These are phyloP conservation scores for Aspergillus felis DNA, from an alignment of 2,329 filamentous ascomycete species.

Conservation along the genomic window DNA sequence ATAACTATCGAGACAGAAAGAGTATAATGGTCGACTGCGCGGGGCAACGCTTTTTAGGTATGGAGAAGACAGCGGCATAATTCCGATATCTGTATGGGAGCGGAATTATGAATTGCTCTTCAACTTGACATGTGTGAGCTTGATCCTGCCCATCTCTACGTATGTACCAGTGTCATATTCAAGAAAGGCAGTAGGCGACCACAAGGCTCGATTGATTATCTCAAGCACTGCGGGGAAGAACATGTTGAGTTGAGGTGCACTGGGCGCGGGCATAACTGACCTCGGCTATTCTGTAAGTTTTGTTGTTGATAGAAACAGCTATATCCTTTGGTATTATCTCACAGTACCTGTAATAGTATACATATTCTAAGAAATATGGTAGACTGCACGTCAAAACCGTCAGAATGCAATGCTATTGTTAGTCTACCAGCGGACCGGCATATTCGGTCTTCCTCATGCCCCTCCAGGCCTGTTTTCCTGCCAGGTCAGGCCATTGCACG, in stretches of 20 bases:
- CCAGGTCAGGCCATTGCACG: conserved; percentile 73
- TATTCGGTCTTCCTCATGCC: conserved; percentile 38
- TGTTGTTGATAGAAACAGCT: neutral
- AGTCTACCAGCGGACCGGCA: conserved; percentile 37
- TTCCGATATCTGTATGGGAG: neutral
- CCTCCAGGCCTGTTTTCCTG: conserved; percentile 40
- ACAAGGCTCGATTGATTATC: neutral
- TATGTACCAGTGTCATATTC: neutral
- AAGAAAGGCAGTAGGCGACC: neutral
- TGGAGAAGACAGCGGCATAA: neutral
- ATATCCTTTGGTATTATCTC: neutral
- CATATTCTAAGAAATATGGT: neutral
- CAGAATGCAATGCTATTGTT: conserved; percentile 5
- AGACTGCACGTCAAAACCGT: neutral
- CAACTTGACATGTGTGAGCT: neutral
- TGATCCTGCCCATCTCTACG: neutral
- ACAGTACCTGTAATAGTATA: neutral
- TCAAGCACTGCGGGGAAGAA: too few relatives aligned
- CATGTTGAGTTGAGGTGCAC: neutral
- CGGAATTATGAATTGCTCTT: neutral
- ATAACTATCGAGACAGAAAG: neutral
- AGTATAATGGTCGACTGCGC: neutral
- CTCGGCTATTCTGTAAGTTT: neutral
- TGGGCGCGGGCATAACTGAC: neutral
- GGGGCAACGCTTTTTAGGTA: neutral